These are phyloP conservation scores for Colletotrichum euphorbiae DNA, from an alignment of 2,329 filamentous ascomycete species.

Conservation along the genomic window DNA sequence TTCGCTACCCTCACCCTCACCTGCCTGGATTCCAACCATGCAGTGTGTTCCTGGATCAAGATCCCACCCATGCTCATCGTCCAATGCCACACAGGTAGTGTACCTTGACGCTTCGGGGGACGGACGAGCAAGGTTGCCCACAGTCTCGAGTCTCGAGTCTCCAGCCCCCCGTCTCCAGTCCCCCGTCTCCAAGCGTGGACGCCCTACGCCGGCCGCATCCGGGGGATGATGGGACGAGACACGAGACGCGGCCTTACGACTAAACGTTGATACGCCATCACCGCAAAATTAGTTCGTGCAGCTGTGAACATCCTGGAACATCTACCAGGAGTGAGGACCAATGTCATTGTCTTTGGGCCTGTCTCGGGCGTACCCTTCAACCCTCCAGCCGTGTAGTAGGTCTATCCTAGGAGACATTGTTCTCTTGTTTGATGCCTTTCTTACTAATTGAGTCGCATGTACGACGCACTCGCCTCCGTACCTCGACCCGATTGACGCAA, in stretches of 20 bases:
- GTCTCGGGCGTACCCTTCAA: not conserved
- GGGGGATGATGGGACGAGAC: slow-evolving; percentile 38
- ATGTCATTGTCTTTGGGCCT: no score
- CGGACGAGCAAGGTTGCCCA: slow-evolving; percentile 18
- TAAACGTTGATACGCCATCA: no score
- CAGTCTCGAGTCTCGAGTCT: slow-evolving; percentile 8
- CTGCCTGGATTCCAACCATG: slow-evolving; percentile 27
- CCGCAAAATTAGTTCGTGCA: no score
- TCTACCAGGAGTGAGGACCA: not conserved
- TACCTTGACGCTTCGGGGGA: slow-evolving; percentile 5
- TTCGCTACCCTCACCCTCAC: slow-evolving; percentile 31
- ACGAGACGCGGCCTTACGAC: slow-evolving; percentile 12
- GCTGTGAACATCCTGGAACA: no score
- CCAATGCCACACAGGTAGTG: not conserved
- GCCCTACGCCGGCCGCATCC: slow-evolving; percentile 32
- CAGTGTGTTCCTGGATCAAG: not conserved
- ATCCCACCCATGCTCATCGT: no score
- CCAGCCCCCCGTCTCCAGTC: slow-evolving; percentile 17
- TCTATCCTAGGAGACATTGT: no score
- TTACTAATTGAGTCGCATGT: no score
- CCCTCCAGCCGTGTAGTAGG: no score
- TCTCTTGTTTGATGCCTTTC: no score
- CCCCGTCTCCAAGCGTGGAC: not conserved
- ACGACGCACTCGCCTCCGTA: no score
- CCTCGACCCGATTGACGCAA: no score